Conservation (phyloP, 2,329 filamentous ascomycete genomes). For the Coleophoma eucalyptorum region DNA sequence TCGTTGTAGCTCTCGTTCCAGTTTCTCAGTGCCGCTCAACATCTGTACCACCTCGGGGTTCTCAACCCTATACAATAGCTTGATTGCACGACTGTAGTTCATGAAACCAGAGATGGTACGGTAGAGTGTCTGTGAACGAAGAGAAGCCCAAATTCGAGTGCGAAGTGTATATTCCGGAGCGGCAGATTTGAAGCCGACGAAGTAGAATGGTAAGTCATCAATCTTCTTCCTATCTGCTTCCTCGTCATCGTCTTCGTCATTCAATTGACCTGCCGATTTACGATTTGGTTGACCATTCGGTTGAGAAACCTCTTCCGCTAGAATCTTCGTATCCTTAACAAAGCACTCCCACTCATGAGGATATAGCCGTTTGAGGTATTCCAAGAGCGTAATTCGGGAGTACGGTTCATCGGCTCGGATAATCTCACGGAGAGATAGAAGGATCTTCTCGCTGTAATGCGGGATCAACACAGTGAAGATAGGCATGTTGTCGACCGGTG, state of each 20-base stretch:
- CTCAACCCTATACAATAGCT: slow-evolving; percentile 95
- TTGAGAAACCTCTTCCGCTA: slow-evolving; percentile 94
- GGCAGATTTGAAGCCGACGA: slow-evolving; percentile 99
- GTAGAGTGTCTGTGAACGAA: slow-evolving; percentile 96
- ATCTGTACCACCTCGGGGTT: slow-evolving; percentile 99
- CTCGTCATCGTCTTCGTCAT: slow-evolving; percentile 84
- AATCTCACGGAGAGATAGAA: slow-evolving; percentile 93
- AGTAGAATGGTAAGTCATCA: slow-evolving; percentile 98
- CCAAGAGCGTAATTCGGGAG: slow-evolving; percentile 91
- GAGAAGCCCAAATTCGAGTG: slow-evolving; percentile 97
- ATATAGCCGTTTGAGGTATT: slow-evolving; percentile 97
- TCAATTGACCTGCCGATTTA: no score
- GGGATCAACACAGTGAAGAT: slow-evolving; percentile 98
- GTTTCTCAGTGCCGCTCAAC: slow-evolving; percentile 99
- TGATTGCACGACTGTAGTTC: slow-evolving; percentile 99
- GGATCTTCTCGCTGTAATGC: slow-evolving; percentile 97
- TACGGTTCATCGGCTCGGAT: slow-evolving; percentile 99
- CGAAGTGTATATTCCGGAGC: slow-evolving; percentile 97
- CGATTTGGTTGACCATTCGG: no score
- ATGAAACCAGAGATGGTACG: slow-evolving; percentile 98
- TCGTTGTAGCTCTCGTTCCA: slow-evolving; percentile 93
- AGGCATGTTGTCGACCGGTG: slow-evolving; percentile 99
- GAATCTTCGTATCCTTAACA: slow-evolving; percentile 98
- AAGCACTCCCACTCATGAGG: slow-evolving; percentile 99
- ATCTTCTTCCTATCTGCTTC: slow-evolving; percentile 98